A percentile compares a stretch with the other conserved stretches of the same genome.
These are phyloP conservation scores for Camellia oleifera DNA, from an alignment of 179 eudicot species.

Conservation along the genomic window DNA sequence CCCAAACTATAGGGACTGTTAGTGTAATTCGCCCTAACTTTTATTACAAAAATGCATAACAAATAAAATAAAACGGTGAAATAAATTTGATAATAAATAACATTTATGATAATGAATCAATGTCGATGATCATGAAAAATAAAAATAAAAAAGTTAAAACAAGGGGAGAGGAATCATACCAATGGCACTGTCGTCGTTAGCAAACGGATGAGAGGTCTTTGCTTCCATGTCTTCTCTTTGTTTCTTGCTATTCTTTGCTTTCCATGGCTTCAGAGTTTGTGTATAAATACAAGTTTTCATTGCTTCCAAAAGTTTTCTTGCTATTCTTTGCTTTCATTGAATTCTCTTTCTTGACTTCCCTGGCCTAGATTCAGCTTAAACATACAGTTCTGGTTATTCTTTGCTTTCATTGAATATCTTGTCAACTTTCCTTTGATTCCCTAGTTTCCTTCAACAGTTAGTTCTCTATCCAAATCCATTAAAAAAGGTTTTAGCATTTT, in stretches of 20 bases:
- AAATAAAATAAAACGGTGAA: too few species aligned
- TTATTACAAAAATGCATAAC: too few species aligned
- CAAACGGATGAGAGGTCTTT: neutral
- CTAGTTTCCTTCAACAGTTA: neutral
- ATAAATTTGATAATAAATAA: too few species aligned
- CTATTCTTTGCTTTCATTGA: neutral
- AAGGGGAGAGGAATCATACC: too few species aligned
- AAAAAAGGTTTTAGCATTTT: too few species aligned
- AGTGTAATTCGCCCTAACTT: too few species aligned
- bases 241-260: neutral
- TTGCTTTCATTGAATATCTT: neutral
- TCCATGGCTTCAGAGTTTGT: neutral
- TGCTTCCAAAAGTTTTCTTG: neutral
- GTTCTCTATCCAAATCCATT: neutral
- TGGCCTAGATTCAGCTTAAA: neutral
- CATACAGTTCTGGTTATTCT: neutral
- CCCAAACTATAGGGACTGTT: too few species aligned
- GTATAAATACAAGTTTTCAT: neutral
- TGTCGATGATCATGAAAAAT: too few species aligned
- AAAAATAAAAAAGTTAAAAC: too few species aligned
- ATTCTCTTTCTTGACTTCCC: neutral
- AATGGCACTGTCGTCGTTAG: too few species aligned
- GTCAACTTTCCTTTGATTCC: neutral
- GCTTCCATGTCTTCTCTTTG: neutral
- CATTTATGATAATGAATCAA: too few species aligned